Evolutionary conservation across 2,329 filamentous ascomycete genomes (phyloP).

Genomic region (Diaporthe longicolla): DNA sequence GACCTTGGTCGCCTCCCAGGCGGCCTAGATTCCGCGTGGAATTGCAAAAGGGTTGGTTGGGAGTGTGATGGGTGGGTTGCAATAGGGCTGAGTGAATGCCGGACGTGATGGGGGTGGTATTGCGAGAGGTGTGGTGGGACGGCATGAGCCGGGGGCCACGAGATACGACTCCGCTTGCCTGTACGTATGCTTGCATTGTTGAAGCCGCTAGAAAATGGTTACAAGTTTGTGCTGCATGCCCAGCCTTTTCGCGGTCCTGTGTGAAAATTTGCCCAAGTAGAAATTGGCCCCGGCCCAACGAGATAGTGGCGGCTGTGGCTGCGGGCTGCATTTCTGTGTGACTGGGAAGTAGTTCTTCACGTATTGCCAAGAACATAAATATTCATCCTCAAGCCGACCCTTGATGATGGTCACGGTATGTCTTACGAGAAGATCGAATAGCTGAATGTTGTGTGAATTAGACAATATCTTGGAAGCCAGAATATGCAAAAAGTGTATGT

Average conservation of each 20-base stretch:
- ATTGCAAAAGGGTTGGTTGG: no score
- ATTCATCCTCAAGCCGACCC: no score
- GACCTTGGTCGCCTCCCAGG: neutral
- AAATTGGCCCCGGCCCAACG: neutral
- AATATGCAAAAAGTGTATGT: neutral
- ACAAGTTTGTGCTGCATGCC: conserved; percentile 6
- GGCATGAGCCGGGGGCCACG: neutral
- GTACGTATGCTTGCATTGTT: neutral
- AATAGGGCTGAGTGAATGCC: conserved; percentile 21
- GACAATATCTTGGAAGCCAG: neutral
- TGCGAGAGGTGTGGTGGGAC: neutral
- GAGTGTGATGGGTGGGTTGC: neutral
- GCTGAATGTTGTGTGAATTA: neutral
- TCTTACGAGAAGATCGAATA: neutral
- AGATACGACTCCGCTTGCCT: neutral
- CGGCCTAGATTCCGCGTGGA: neutral
- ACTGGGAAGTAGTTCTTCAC: neutral
- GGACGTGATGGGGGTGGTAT: neutral
- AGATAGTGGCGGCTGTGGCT: neutral
- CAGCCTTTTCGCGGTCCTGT: neutral
- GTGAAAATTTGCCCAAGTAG: neutral
- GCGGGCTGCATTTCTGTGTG: neutral
- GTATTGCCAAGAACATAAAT: neutral
- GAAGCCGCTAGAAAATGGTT: neutral
- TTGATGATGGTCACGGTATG: neutral